Conservation (phyloP, 495 filamentous ascomycete species). For the Podospora comata region DNA sequence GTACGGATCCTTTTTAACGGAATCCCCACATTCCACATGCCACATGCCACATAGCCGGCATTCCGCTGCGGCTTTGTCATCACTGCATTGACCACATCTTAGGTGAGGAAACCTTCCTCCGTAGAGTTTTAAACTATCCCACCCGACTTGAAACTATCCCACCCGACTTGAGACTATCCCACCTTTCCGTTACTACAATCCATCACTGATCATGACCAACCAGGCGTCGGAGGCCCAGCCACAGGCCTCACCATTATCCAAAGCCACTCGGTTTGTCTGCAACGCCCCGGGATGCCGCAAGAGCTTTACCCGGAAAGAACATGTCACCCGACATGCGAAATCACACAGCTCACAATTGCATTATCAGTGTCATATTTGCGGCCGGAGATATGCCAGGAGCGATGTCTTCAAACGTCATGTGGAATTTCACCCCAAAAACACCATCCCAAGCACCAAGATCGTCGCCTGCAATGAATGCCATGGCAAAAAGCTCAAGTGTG, state of each 20-base stretch:
- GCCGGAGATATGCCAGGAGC: conserved; percentile 31
- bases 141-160: not conserved
- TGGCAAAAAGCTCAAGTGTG: conserved; percentile 11
- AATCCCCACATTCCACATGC: conserved; percentile 1
- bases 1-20: no score
- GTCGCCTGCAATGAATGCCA: conserved; percentile 3
- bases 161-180: no score
- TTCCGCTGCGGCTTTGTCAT: not conserved
- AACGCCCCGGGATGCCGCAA: conserved; percentile 24
- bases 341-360: conserved; percentile 26
- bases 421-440: conserved; percentile 26
- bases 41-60: not conserved
- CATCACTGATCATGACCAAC: not conserved
- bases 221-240: not conserved
- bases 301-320: conserved; percentile 32
- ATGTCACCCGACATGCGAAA: conserved; percentile 32
- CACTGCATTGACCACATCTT: not conserved
- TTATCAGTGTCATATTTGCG: conserved; percentile 30
- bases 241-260: not conserved
- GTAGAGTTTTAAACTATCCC: not conserved
- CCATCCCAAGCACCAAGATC: not conserved
- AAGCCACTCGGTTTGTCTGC: conserved; percentile 20
- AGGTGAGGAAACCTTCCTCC: not conserved
- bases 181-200: not conserved
- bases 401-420: conserved; percentile 34